Conservation (phyloP, 495 filamentous ascomycete genomes). For the Acidiella bohemica region DNA sequence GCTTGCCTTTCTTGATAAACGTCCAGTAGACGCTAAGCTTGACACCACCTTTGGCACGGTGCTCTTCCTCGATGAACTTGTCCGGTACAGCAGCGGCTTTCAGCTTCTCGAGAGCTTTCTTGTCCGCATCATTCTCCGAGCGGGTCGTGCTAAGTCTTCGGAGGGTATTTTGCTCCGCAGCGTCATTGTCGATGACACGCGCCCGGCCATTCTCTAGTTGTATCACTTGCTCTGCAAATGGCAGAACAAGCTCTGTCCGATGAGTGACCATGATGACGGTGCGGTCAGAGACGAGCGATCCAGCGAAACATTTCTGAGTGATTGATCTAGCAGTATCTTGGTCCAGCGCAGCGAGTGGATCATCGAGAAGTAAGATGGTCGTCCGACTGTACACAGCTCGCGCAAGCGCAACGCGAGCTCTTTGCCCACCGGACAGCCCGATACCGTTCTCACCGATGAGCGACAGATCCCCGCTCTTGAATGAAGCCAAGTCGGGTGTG, state of each 20-base stretch:
- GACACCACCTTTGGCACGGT: conserved; percentile 61
- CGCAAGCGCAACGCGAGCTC: conserved; percentile 30
- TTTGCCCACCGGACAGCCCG: conserved; percentile 30
- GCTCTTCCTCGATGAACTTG: conserved; percentile 74
- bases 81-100: conserved; percentile 44
- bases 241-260: conserved; percentile 52
- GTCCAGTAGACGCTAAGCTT: conserved; percentile 63
- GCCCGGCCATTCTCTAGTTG: conserved; percentile 47
- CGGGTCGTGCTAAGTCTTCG: not conserved
- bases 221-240: conserved; percentile 53
- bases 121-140: conserved; percentile 2
- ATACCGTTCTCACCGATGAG: conserved; percentile 32
- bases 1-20: conserved; percentile 63
- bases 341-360: conserved; percentile 37
- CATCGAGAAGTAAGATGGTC: conserved; percentile 28
- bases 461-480: conserved; percentile 30
- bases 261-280: conserved; percentile 66
- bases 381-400: conserved; percentile 30
- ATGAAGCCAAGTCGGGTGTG: conserved; percentile 26
- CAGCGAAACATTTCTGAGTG: conserved; percentile 51
- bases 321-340: conserved; percentile 67
- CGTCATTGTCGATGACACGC: conserved; percentile 32
- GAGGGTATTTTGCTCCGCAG: conserved; percentile 24
- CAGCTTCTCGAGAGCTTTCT: conserved; percentile 29
- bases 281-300: conserved; percentile 47